Conservation (phyloP, 2,329 filamentous ascomycete genomes). For the Sporothrix dimorphospora region DNA sequence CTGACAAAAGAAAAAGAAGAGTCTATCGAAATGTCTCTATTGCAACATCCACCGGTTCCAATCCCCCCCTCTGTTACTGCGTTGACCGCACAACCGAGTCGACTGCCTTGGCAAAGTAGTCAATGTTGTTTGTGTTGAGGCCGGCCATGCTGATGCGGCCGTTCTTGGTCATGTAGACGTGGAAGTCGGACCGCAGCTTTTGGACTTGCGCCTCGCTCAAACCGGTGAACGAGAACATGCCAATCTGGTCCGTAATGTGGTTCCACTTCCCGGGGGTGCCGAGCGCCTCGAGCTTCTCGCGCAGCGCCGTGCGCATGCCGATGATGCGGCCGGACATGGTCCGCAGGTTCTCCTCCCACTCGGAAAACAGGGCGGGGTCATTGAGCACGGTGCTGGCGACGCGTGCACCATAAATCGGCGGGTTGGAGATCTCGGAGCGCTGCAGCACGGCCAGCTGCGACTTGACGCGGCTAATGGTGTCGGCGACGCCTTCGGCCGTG, state of each 20-base stretch:
- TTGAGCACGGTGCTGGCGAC: slow-evolving; percentile 87
- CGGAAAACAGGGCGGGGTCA: slow-evolving; percentile 75
- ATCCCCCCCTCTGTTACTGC: background rate
- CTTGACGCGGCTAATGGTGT: slow-evolving; percentile 66
- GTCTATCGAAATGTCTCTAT: background rate
- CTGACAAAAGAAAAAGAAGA: background rate
- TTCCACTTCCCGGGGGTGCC: slow-evolving; percentile 91
- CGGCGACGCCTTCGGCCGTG: slow-evolving; percentile 58
- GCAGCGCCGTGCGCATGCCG: slow-evolving; percentile 80
- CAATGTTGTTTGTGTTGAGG: slow-evolving; percentile 88
- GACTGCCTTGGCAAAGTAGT: slow-evolving; percentile 89
- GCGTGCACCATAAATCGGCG: slow-evolving; percentile 88
- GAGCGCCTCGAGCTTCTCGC: slow-evolving; percentile 78
- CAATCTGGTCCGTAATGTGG: slow-evolving; percentile 98
- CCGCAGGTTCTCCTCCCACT: slow-evolving; percentile 90
- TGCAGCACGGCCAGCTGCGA: slow-evolving; percentile 93
- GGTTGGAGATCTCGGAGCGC: slow-evolving; percentile 96
- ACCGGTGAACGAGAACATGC: slow-evolving; percentile 97
- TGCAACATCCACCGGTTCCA: background rate
- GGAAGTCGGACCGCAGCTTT: slow-evolving; percentile 69
- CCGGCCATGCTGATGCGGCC: slow-evolving; percentile 98
- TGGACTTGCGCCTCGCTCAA: slow-evolving; percentile 73
- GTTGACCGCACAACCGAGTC: slow-evolving; percentile 75
- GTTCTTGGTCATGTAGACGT: slow-evolving; percentile 96
- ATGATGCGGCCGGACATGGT: slow-evolving; percentile 97